phyloP scores from a whole-genome alignment of 371 early-diverging fungal genomes.

The Mucor piriformis region DNA sequence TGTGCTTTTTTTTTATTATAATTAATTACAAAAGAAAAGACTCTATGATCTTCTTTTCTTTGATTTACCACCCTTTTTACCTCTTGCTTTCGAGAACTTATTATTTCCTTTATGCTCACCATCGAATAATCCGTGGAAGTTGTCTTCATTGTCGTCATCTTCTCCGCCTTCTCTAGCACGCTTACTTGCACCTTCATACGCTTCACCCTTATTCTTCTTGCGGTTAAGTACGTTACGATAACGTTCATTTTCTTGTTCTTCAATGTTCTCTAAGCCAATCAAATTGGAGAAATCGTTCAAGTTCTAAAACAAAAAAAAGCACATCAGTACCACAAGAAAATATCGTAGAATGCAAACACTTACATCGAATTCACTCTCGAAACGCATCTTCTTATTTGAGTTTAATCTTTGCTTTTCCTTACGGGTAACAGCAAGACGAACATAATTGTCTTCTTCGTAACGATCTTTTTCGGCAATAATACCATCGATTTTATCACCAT shows the following conservation, averaged over 20 bases:
- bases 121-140: constrained; percentile 25
- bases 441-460: constrained; percentile 93
- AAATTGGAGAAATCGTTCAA: constrained; percentile 75
- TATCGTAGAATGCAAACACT: constrained; percentile 5
- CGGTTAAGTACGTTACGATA: constrained; percentile 57
- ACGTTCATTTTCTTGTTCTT: constrained; percentile 55
- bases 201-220: constrained; percentile 39
- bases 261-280: constrained; percentile 59
- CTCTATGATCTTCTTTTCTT: constrained; percentile 29
- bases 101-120: constrained; percentile 15
- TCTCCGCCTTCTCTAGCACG: constrained; percentile 19
- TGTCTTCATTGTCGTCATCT: constrained; percentile 15
- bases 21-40: constrained; percentile 1
- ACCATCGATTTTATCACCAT: constrained; percentile 56
- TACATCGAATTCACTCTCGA: constrained; percentile 89
- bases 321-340: neutral
- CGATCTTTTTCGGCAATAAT: constrained; percentile 66
- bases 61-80: constrained; percentile 10
- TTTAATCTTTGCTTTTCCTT: constrained; percentile 76
- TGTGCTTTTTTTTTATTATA: neutral
- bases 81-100: constrained; percentile 11
- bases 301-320: constrained; percentile 52
- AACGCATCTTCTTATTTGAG: constrained; percentile 59
- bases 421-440: constrained; percentile 75
- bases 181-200: constrained; percentile 15